Percentiles rank a stretch among this genome's conserved stretches.
Conservation (phyloP, 805 yeast species). For the Cyberlindnera maclurae region DNA sequence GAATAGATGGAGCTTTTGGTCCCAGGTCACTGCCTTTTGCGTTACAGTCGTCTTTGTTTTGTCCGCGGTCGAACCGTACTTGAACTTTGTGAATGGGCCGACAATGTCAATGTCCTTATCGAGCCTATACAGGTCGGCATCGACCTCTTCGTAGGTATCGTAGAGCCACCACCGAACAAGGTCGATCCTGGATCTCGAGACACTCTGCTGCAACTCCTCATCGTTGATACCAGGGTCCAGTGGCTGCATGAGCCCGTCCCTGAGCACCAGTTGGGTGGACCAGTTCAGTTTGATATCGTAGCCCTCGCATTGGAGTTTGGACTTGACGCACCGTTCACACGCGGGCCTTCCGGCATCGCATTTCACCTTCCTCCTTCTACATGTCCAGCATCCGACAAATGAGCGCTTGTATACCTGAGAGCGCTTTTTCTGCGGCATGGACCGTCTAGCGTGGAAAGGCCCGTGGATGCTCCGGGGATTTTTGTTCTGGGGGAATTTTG, state of each 20-base stretch:
- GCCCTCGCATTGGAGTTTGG: slow-evolving; percentile 69
- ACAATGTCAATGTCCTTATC: slow-evolving; percentile 5
- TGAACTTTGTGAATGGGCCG: slow-evolving; percentile 18
- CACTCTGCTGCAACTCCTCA: slow-evolving; percentile 6
- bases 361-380: slow-evolving; percentile 73
- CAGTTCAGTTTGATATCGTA: slow-evolving; percentile 76
- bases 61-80: not conserved
- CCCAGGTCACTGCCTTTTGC: not conserved
- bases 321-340: slow-evolving; percentile 60
- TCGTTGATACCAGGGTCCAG: slow-evolving; percentile 4
- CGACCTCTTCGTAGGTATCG: slow-evolving; percentile 66
- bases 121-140: slow-evolving; percentile 49
- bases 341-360: slow-evolving; percentile 69
- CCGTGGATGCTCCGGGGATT: not conserved
- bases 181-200: slow-evolving; percentile 51
- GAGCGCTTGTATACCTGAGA: slow-evolving; percentile 29
- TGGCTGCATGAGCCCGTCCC: slow-evolving; percentile 29
- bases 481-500: too few relatives aligned
- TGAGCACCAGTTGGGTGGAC: slow-evolving; percentile 45
- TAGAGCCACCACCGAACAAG: slow-evolving; percentile 29
- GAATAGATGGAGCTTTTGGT: not conserved
- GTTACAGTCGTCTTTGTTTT: not conserved
- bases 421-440: slow-evolving; percentile 4
- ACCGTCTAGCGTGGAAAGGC: not conserved
- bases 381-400: slow-evolving; percentile 85